Conservation (phyloP, 2,329 filamentous ascomycete genomes). For the Epichloe sibirici region DNA sequence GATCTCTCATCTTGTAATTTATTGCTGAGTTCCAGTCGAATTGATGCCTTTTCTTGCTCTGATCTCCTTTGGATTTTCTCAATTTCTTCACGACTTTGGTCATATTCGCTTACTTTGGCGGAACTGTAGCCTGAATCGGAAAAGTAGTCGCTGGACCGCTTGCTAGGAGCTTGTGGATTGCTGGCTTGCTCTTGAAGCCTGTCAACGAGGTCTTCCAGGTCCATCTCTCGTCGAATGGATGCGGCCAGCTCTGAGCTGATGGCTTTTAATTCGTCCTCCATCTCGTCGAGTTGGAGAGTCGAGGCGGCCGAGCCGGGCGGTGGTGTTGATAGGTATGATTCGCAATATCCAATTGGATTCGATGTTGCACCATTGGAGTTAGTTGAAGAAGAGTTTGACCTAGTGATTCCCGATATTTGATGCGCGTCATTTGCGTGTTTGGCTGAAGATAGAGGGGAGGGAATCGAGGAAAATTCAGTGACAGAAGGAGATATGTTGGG, state of each 20-base stretch:
- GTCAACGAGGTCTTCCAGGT: slow-evolving; percentile 88
- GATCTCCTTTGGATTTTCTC: slow-evolving; percentile 71
- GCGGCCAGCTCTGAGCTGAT: slow-evolving; percentile 86
- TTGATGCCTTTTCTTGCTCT: slow-evolving; percentile 81
- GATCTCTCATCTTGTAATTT: slow-evolving; percentile 81
- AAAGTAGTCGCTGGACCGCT: slow-evolving; percentile 92
- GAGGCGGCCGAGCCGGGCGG: slow-evolving; percentile 26
- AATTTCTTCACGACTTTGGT: slow-evolving; percentile 56
- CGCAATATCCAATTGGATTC: slow-evolving; percentile 35
- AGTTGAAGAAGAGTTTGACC: slow-evolving; percentile 3
- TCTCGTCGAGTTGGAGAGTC: slow-evolving; percentile 57
- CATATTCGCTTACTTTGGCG: slow-evolving; percentile 59
- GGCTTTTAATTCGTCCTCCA: slow-evolving; percentile 88
- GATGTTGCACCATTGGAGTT: slow-evolving; percentile 29
- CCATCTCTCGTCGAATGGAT: slow-evolving; percentile 91
- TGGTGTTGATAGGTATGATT: slow-evolving; percentile 40
- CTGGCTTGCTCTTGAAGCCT: slow-evolving; percentile 66
- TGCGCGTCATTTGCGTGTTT: slow-evolving; percentile 23
- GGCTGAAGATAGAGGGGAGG: slow-evolving; percentile 37
- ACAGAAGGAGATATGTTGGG: slow-evolving; percentile 31
- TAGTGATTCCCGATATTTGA: slow-evolving; percentile 7
- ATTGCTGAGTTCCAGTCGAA: slow-evolving; percentile 72
- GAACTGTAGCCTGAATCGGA: slow-evolving; percentile 91
- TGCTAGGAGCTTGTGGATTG: slow-evolving; percentile 44
- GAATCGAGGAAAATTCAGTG: slow-evolving; percentile 41